Percentiles rank a stretch among this genome's conserved stretches.
Conservation (phyloP, 768 basidiomycete genomes). For the Mrakia blollopis region DNA sequence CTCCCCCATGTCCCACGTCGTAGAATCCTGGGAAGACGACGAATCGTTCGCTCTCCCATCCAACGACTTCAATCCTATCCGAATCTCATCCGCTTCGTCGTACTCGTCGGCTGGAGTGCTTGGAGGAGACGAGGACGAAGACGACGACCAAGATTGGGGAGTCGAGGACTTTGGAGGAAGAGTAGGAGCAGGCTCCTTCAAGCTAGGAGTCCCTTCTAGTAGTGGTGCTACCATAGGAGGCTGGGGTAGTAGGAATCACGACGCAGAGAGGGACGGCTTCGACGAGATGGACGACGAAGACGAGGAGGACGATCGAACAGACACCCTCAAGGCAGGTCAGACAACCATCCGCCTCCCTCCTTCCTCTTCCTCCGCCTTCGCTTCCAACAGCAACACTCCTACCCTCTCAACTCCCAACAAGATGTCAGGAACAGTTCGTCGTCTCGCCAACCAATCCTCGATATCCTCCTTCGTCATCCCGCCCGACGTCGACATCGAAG, state of each 20-base stretch:
- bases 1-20: background rate
- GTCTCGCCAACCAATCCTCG: constrained; percentile 6
- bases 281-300: constrained; percentile 26
- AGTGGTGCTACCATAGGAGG: background rate
- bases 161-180: background rate
- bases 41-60: constrained; percentile 19
- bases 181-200: constrained; percentile 2
- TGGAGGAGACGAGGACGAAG: background rate
- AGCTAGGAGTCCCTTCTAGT: background rate
- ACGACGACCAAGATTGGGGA: constrained; percentile 2
- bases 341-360: constrained; percentile 3
- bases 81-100: constrained; percentile 18
- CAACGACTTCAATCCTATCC: constrained; percentile 21
- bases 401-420: background rate
- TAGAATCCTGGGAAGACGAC: constrained; percentile 31
- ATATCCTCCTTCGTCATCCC: constrained; percentile 10
- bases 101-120: constrained; percentile 1
- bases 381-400: too few relatives aligned
- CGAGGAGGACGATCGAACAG: constrained; percentile 27
- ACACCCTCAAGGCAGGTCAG: constrained; percentile 14
- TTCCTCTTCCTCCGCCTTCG: background rate
- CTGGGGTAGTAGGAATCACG: background rate
- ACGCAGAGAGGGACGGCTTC: constrained; percentile 1
- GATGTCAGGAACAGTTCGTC: constrained; percentile 2
- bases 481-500: constrained; percentile 71